These are phyloP conservation scores for Coemansia sp. DNA, from an alignment of 192 early-diverging fungal species.

Conservation along the genomic window DNA sequence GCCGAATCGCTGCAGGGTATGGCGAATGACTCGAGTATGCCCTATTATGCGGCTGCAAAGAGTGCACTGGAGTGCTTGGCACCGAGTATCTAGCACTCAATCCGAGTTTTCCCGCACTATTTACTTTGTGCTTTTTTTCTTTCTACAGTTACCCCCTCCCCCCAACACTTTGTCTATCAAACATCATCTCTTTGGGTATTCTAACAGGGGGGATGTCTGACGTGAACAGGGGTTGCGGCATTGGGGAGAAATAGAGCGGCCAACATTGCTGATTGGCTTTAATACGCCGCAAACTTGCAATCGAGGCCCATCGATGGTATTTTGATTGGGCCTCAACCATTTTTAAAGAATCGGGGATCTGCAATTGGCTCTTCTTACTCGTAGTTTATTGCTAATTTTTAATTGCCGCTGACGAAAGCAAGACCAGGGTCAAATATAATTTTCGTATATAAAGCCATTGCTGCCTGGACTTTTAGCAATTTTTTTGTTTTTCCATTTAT, in stretches of 20 bases:
- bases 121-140: too few species aligned
- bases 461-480: too few species aligned
- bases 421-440: not conserved
- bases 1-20: constrained; percentile 15
- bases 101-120: not conserved
- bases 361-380: constrained; percentile 1
- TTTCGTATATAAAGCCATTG: not conserved
- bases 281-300: not conserved
- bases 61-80: constrained; percentile 16
- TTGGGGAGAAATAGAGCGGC: not conserved
- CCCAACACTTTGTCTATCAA: not conserved
- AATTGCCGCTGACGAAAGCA: not conserved
- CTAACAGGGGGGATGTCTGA: not conserved
- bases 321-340: not conserved
- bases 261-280: not conserved
- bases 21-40: constrained; percentile 22
- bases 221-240: not conserved
- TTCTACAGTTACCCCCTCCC: too few species aligned
- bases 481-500: not conserved
- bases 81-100: not conserved
- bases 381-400: not conserved
- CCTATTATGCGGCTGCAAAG: constrained; percentile 31
- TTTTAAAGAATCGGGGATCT: not conserved
- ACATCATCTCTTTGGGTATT: not conserved
- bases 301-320: constrained; percentile 7